Conservation (phyloP, 768 basidiomycete species). For the Amanita subjunquillea region DNA sequence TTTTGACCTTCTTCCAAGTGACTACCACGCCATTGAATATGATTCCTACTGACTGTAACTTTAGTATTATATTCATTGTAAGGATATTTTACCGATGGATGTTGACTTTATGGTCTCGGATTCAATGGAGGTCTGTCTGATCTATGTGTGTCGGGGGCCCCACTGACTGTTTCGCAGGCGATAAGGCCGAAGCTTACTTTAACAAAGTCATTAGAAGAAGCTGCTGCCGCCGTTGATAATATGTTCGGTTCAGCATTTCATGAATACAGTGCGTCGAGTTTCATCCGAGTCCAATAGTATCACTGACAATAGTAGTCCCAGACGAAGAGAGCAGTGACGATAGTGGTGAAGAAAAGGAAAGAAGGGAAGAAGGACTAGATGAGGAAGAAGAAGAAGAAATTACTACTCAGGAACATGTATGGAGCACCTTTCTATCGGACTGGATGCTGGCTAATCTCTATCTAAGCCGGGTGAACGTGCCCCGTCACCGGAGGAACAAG, state of each 20-base stretch:
- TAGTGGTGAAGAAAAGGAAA: slow-evolving; percentile 51
- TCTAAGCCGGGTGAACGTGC: slow-evolving; percentile 54
- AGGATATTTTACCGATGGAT: slow-evolving; percentile 89
- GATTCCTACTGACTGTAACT: not conserved
- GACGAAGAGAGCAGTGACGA: slow-evolving; percentile 46
- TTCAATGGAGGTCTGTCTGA: slow-evolving; percentile 65
- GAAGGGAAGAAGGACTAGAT: slow-evolving; percentile 32
- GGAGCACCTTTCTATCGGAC: slow-evolving; percentile 8
- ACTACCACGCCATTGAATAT: slow-evolving; percentile 3
- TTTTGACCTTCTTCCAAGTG: slow-evolving; percentile 91
- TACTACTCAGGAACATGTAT: slow-evolving; percentile 43
- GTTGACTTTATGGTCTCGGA: slow-evolving; percentile 96
- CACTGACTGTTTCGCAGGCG: slow-evolving; percentile 34
- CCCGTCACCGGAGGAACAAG: slow-evolving; percentile 74
- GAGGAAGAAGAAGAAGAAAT: slow-evolving; percentile 63
- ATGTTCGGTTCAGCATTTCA: slow-evolving; percentile 68
- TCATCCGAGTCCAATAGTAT: not conserved
- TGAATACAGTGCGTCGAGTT: slow-evolving; percentile 35
- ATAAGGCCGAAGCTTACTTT: slow-evolving; percentile 73
- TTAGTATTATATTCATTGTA: slow-evolving; percentile 83
- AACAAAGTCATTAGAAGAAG: slow-evolving; percentile 74
- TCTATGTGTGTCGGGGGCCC: not conserved
- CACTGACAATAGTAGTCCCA: not conserved
- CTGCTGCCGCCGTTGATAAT: slow-evolving; percentile 82
- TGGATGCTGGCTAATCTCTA: not conserved